Evolutionary conservation across 768 basidiomycete genomes (phyloP), one percentile per base, ranked within the genome.

Genomic region (Suillus bovinus): DNA sequence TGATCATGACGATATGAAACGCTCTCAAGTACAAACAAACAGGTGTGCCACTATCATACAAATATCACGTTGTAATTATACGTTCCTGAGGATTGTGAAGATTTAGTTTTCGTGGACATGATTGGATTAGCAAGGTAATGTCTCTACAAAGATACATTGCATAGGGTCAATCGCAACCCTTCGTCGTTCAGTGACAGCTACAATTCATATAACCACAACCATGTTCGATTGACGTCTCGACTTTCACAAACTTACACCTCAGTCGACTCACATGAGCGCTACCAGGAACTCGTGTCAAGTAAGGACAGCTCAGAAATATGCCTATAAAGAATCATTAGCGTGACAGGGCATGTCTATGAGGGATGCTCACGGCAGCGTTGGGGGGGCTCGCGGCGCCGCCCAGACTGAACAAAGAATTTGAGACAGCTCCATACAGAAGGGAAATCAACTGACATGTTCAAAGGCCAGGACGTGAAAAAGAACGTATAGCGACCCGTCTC

Each of bases 381-480:
- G 88, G 85, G 24, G 87, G 88, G 68, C 86, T 89, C 4, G 87
- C 88, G 57, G 84, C 83, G 20, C 87, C 88, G 14, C 87, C 87
- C 29, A 88, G 83, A 53, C 87, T 65, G 61, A 27, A 41, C 47
- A 64, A 57, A 14, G 27, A n/a, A 61, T 46, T 56, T 24, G 52
- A 59, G 36, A 24, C 5, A 31, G 9, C 2, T 52, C 63, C 10
- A 44, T 46, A 66, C 62, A 63, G 61, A 55, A 46, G 31, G 31
- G 31, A 49, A n/a, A 31, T 27, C 41, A 8, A 73, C 86, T 67
- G 66, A 88, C 87, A 90, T 84, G 70, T 88, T 83, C 64, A 91
- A 76, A 0, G 89, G 88, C 87, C 86, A 89, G 3, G 87, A 89
- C 1, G 87, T 81, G 75, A 90, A 89, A 80, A 90, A 90, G 72